Conservation (phyloP, 441 rosid species). For the Eugenia klotzschiana region DNA sequence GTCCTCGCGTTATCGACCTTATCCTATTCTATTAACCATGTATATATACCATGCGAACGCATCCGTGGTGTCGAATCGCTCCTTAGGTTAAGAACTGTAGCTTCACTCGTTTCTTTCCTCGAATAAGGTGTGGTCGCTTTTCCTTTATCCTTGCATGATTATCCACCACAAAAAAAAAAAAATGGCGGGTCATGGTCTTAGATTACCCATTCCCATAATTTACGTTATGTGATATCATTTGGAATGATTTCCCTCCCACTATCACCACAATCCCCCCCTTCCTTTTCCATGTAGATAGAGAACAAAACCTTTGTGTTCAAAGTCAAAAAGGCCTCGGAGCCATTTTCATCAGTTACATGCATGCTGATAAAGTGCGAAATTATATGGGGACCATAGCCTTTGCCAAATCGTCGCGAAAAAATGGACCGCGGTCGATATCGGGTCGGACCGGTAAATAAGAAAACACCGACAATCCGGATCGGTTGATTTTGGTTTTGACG, state of each 20-base stretch:
- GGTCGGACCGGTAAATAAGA: neutral
- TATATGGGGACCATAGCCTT: neutral
- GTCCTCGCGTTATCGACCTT: no score
- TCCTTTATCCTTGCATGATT: neutral
- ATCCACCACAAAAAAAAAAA: neutral
- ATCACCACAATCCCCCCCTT: neutral
- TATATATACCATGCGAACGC: neutral
- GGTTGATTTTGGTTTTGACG: neutral
- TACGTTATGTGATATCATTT: slow-evolving; percentile 16
- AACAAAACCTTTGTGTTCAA: slow-evolving; percentile 4
- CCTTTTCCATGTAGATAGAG: neutral
- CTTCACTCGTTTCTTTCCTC: neutral
- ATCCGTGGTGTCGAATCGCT: neutral
- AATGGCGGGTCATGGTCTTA: neutral
- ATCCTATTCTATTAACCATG: no score
- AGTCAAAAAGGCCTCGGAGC: slow-evolving; percentile 10
- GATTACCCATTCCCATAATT: neutral
- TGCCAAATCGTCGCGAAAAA: neutral
- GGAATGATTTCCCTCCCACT: slow-evolving; percentile 14
- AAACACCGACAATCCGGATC: neutral
- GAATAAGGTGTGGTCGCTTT: neutral
- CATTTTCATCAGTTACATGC: neutral
- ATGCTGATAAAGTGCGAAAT: neutral
- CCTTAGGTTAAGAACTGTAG: neutral
- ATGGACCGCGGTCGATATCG: neutral